Base-by-base conservation (phyloP, 2,329 filamentous ascomycete genomes). In the Beauveria scarabaeidicola region DNA sequence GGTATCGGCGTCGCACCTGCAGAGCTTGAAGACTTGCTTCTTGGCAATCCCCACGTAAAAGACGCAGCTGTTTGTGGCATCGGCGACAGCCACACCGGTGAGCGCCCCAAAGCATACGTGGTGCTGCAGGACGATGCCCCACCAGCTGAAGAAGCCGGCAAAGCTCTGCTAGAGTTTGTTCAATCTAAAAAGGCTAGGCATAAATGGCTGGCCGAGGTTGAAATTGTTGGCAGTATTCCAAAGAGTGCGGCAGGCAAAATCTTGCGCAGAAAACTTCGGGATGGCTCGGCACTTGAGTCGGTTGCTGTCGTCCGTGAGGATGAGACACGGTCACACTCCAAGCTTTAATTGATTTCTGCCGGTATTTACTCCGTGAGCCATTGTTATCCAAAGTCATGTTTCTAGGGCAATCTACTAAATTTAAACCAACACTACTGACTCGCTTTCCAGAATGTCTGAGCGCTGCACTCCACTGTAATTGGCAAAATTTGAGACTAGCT, bases 161-260 rank as follows among this genome's bases (percentile, higher is more conserved):
- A 76, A 77, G 1, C 68, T 43, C 68, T 84, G 23, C 69, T 81
- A 13, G 66, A 72, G 11, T 84, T 80, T 69, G 78, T 86, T 5
- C 74, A 75, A 62, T 72, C 75, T 61, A 81, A 74, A 60, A 81
- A 84, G 64, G 79, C 82, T 2, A 74, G 78, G 44, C 75, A 83
- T 64, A 84, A 84, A 69, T 78, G 77, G 70, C 66, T 84, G n/a
- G 74, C 74, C 44, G 80, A 76, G 67, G 67, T 83, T 2, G 77
- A 78, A 64, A 79, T 83, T 60, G 70, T 79, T 0, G 70, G 76
- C 9, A 75, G 73, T 51, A 81, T 87, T 32, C 84, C 84, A 0
- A 86, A 86, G 74, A 84, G 79, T 65, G 75, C 82, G 1, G 80
- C 78, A 58, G 83, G 83, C 3, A 86, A 86, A 76, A 83, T 86